These are phyloP conservation scores for Diversispora epigaea DNA, from an alignment of 192 early-diverging fungal genomes.

Conservation along the genomic window DNA sequence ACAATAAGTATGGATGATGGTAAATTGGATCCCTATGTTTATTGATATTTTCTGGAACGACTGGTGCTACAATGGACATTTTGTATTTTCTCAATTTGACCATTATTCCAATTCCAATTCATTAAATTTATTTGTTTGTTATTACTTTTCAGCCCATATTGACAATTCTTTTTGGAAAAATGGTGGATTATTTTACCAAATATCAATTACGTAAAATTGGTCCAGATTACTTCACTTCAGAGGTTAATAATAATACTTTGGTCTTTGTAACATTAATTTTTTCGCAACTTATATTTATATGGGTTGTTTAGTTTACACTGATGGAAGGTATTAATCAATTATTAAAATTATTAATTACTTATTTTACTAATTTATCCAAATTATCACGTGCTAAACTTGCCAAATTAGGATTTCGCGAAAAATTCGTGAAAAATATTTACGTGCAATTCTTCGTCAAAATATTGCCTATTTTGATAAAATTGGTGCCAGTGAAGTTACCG, in stretches of 20 bases:
- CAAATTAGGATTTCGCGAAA: slow-evolving; percentile 46
- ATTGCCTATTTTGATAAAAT: slow-evolving; percentile 86
- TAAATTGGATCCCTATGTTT: slow-evolving; percentile 13
- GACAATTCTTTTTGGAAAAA: slow-evolving; percentile 14
- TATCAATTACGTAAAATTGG: too few relatives aligned
- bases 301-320: slow-evolving; percentile 52
- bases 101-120: too few relatives aligned
- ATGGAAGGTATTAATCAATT: slow-evolving; percentile 40
- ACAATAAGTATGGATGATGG: too few relatives aligned
- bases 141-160: neutral
- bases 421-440: slow-evolving; percentile 75
- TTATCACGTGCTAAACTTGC: too few relatives aligned
- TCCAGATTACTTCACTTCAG: neutral
- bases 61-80: slow-evolving; percentile 14
- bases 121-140: neutral
- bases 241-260: neutral
- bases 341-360: too few relatives aligned
- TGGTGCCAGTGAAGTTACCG: slow-evolving; percentile 76
- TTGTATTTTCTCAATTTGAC: neutral
- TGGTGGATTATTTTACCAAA: slow-evolving; percentile 15
- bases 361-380: too few relatives aligned
- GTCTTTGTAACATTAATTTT: slow-evolving; percentile 42
- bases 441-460: slow-evolving; percentile 80
- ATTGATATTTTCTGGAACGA: slow-evolving; percentile 24
- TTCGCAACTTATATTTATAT: slow-evolving; percentile 55